These are phyloP conservation scores for Mucuna pruriens DNA, from an alignment of 306 rosid genomes.

Conservation along the genomic window DNA sequence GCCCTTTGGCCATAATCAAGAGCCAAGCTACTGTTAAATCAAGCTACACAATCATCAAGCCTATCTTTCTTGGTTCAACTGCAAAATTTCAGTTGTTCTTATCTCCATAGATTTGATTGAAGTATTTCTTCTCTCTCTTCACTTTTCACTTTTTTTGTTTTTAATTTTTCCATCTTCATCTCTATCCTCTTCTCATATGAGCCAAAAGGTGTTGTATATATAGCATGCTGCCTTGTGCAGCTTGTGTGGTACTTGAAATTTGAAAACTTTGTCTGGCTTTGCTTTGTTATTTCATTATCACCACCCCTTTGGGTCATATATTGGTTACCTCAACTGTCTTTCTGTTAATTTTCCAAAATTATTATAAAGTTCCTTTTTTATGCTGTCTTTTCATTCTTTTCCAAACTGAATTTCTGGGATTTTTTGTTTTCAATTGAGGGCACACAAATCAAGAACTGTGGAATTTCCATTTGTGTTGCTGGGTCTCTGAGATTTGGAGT, in stretches of 20 bases:
- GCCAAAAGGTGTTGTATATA: slow-evolving; percentile 31
- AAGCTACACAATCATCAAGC: slow-evolving; percentile 17
- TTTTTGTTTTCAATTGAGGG: slow-evolving; percentile 2
- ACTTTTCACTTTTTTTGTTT: not conserved
- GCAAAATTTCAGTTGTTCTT: slow-evolving; percentile 29
- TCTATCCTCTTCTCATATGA: slow-evolving; percentile 35
- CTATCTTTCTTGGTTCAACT: not conserved
- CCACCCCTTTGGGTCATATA: slow-evolving; percentile 32
- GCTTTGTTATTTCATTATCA: slow-evolving; percentile 35
- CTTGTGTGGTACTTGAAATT: slow-evolving; percentile 31
- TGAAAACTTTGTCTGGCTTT: slow-evolving; percentile 36
- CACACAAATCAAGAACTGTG: not conserved
- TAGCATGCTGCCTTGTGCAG: slow-evolving; percentile 14
- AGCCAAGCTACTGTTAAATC: not conserved
- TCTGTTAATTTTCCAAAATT: not conserved
- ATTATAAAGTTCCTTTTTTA: not conserved
- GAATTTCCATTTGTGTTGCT: not conserved
- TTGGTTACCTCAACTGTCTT: slow-evolving; percentile 30
- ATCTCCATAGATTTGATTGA: slow-evolving; percentile 37
- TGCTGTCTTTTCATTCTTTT: slow-evolving; percentile 8
- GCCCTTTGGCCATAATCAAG: slow-evolving; percentile 40
- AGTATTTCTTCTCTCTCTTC: slow-evolving; percentile 39
- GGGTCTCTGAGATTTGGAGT: slow-evolving; percentile 25
- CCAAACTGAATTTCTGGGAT: slow-evolving; percentile 15
- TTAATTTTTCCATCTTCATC: not conserved